Percentiles rank a stretch among this genome's conserved stretches.
phyloP scores from a whole-genome alignment of 2,329 filamentous ascomycete genomes.

The Colletotrichum orchidophilum region DNA sequence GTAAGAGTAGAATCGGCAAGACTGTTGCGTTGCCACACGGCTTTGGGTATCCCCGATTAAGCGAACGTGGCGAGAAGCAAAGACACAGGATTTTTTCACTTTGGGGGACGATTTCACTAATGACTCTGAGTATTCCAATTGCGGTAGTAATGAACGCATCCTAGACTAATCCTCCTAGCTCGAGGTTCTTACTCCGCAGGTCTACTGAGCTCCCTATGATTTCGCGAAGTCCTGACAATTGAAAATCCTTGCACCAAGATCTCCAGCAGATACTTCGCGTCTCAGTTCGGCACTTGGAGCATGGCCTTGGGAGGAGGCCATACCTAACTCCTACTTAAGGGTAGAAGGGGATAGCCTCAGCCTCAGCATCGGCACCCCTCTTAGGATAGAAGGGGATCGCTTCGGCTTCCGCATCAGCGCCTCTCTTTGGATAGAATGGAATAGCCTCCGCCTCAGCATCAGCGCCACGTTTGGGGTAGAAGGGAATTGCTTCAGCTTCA shows the following conservation, averaged over 20 bases:
- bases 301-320: not conserved
- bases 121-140: not conserved
- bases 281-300: not conserved
- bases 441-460: not conserved
- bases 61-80: not conserved
- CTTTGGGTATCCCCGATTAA: no score
- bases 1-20: not conserved
- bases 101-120: not conserved
- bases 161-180: not conserved
- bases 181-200: not conserved
- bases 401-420: not conserved
- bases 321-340: not conserved
- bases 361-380: not conserved
- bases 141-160: not conserved
- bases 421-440: not conserved
- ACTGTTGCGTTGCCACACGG: no score
- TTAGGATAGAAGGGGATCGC: not conserved
- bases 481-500: not conserved
- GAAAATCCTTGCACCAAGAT: not conserved
- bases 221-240: not conserved
- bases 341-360: not conserved
- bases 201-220: not conserved
- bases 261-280: not conserved
- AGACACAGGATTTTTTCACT: not conserved
- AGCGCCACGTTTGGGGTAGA: not conserved